Percentiles rank a stretch among this genome's conserved stretches.
Evolutionary conservation across 441 rosid species (phyloP).

Genomic region (Populus hybrid): DNA sequence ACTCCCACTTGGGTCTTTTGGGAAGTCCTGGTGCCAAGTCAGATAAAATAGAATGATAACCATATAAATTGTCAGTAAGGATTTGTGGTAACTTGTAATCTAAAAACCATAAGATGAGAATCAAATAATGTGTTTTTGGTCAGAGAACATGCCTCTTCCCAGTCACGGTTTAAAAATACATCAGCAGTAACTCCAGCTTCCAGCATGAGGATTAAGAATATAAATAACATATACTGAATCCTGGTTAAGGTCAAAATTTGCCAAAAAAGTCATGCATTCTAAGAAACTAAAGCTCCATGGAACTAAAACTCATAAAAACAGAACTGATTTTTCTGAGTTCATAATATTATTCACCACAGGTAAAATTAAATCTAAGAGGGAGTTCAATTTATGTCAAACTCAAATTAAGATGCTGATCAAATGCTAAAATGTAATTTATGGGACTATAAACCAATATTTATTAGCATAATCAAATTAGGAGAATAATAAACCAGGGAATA

Average conservation of each 20-base stretch:
- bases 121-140: not conserved
- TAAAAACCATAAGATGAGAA: not conserved
- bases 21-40: conserved; percentile 63
- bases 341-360: not conserved
- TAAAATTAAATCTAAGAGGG: not conserved
- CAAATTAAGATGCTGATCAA: not conserved
- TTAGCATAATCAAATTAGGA: not conserved
- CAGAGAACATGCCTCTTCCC: conserved; percentile 62
- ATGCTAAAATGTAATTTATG: not conserved
- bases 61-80: conserved; percentile 1
- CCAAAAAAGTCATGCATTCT: not conserved
- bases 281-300: not conserved
- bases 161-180: conserved; percentile 64
- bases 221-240: conserved; percentile 69
- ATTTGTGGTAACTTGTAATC: conserved; percentile 1
- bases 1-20: conserved; percentile 74
- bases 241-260: conserved; percentile 26
- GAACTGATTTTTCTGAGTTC: not conserved
- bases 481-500: not conserved
- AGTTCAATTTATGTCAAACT: not conserved
- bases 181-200: conserved; percentile 81
- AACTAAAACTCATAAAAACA: not conserved
- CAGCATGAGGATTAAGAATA: conserved; percentile 62
- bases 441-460: not conserved
- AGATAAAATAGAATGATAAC: conserved; percentile 13